These are phyloP conservation scores for Sedum album DNA, from an alignment of 164 flowering plant species.

Conservation along the genomic window DNA sequence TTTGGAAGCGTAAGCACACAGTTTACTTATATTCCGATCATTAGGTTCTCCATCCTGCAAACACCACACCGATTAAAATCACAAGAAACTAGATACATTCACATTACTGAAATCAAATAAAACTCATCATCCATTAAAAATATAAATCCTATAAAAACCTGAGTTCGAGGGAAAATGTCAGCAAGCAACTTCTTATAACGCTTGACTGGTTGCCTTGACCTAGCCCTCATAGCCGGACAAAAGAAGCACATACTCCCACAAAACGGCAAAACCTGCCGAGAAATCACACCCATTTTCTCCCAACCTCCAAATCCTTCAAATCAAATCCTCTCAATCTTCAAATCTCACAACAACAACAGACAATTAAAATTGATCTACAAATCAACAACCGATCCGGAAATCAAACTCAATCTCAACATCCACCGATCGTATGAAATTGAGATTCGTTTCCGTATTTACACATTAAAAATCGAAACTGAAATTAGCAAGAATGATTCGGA, in stretches of 20 bases:
- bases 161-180: constrained; percentile 68
- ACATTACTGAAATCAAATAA: background rate
- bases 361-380: background rate
- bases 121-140: too few species aligned
- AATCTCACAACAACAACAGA: background rate
- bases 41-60: constrained; percentile 67
- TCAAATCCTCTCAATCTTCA: background rate
- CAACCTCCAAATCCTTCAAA: background rate
- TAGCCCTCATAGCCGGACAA: constrained; percentile 80
- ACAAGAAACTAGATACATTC: background rate
- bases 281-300: constrained; percentile 70
- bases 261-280: constrained; percentile 72
- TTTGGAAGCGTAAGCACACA: constrained; percentile 73
- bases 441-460: constrained; percentile 1
- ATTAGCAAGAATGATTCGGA: background rate
- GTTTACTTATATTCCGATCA: constrained; percentile 74
- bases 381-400: too few species aligned
- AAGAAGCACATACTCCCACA: constrained; percentile 76
- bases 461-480: background rate
- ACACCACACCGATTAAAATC: background rate
- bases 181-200: constrained; percentile 79
- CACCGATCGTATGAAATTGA: background rate
- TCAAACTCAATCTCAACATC: background rate
- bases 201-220: constrained; percentile 86
- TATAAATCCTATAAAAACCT: constrained; percentile 23